Evolutionary conservation across 1,139 yeast genomes (phyloP).

Genomic region (Yamadazyma siamensis): DNA sequence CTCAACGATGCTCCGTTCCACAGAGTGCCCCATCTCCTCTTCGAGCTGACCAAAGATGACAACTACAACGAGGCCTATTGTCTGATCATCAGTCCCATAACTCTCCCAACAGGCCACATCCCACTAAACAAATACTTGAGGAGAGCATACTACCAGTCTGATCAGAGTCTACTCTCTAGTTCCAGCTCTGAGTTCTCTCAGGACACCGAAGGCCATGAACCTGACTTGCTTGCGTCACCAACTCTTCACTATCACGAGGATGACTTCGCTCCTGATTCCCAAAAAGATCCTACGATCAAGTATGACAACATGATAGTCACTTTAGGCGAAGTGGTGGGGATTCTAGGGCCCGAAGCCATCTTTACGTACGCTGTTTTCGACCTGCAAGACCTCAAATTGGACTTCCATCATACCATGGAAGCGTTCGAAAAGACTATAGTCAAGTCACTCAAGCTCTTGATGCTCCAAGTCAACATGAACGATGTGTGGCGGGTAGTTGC

Average conservation of each 20-base stretch:
- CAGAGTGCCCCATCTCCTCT: slow-evolving; percentile 68
- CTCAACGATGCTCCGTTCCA: slow-evolving; percentile 82
- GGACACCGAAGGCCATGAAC: slow-evolving; percentile 3
- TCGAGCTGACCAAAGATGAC: slow-evolving; percentile 42
- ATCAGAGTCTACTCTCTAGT: slow-evolving; percentile 3
- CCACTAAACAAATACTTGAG: slow-evolving; percentile 44
- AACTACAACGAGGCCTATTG: slow-evolving; percentile 48
- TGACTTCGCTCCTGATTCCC: slow-evolving; percentile 43
- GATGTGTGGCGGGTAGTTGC: slow-evolving; percentile 50
- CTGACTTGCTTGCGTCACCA: slow-evolving; percentile 20
- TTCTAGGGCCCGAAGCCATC: slow-evolving; percentile 36
- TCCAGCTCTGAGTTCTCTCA: slow-evolving; percentile 1
- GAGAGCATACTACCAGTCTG: slow-evolving; percentile 2
- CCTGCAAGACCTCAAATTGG: slow-evolving; percentile 32
- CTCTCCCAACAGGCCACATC: slow-evolving; percentile 62
- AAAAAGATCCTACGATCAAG: slow-evolving; percentile 42
- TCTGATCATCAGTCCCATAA: slow-evolving; percentile 56
- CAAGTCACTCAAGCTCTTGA: slow-evolving; percentile 32
- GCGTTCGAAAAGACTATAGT: slow-evolving; percentile 61
- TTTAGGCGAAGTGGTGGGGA: slow-evolving; percentile 41
- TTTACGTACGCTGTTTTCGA: slow-evolving; percentile 26
- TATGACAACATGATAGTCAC: slow-evolving; percentile 56
- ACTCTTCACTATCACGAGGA: slow-evolving; percentile 36
- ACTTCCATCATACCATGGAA: slow-evolving; percentile 56
- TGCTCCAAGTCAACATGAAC: slow-evolving; percentile 34